Conservation (phyloP, 2,329 filamentous ascomycete species). For the Alternaria atra region DNA sequence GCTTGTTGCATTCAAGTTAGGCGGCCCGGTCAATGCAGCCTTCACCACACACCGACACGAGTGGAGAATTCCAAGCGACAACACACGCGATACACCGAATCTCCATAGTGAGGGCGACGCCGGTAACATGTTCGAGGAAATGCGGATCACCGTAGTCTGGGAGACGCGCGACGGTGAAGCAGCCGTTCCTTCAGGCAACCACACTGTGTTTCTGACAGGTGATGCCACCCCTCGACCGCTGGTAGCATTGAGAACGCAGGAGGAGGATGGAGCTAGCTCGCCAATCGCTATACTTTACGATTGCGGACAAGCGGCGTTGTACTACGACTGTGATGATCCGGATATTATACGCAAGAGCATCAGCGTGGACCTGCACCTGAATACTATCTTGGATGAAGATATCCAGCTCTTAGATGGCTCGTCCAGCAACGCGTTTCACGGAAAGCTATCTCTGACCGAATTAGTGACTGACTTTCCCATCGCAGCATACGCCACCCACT, state of each 20-base stretch:
- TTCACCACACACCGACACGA: slow-evolving; percentile 13
- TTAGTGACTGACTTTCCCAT: slow-evolving; percentile 4
- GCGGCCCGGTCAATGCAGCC: slow-evolving; percentile 23
- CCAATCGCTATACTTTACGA: slow-evolving; percentile 21
- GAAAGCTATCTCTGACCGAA: neutral
- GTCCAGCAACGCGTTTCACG: neutral
- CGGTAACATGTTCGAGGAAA: slow-evolving; percentile 11
- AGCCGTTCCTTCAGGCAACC: slow-evolving; percentile 9
- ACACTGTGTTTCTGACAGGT: slow-evolving; percentile 16
- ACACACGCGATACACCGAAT: neutral
- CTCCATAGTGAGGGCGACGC: slow-evolving; percentile 21
- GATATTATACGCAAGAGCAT: slow-evolving; percentile 14
- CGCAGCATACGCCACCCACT: neutral
- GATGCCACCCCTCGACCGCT: slow-evolving; percentile 9
- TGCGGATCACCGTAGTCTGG: slow-evolving; percentile 21
- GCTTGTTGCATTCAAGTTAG: slow-evolving; percentile 20
- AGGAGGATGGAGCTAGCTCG: neutral
- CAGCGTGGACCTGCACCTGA: slow-evolving; percentile 22
- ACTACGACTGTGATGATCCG: slow-evolving; percentile 19
- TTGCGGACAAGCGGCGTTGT: slow-evolving; percentile 15
- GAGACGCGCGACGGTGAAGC: slow-evolving; percentile 10
- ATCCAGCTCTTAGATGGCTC: neutral
- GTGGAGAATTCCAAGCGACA: slow-evolving; percentile 14
- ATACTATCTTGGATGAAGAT: slow-evolving; percentile 9
- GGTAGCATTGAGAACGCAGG: neutral